Percentiles rank a stretch among this genome's conserved stretches.
phyloP scores from a whole-genome alignment of 2,329 filamentous ascomycete species.

The Clonostachys sp. region DNA sequence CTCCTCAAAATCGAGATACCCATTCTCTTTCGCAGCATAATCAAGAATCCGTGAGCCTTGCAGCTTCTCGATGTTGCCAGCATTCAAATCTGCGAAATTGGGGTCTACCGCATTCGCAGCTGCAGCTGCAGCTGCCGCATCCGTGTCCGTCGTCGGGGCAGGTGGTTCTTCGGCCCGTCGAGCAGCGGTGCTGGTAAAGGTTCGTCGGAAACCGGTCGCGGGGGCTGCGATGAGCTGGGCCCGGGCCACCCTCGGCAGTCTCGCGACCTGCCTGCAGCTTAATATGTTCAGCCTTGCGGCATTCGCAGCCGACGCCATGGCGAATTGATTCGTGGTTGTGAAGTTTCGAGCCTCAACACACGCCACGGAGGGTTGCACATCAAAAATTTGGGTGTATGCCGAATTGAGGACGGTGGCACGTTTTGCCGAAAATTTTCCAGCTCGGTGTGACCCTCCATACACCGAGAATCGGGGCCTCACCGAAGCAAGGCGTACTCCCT shows the following conservation, averaged over 20 bases:
- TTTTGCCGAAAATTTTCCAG: too few species aligned
- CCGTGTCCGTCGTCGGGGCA: too few species aligned
- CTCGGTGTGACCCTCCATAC: too few species aligned
- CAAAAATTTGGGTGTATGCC: constrained; percentile 1
- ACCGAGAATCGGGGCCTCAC: too few species aligned
- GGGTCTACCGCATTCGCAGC: background rate
- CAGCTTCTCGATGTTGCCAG: background rate
- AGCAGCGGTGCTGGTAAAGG: constrained; percentile 22
- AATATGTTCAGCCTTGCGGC: constrained; percentile 27
- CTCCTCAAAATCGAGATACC: constrained; percentile 22
- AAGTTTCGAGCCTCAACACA: too few species aligned
- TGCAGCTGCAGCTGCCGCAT: constrained; percentile 6
- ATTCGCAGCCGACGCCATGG: constrained; percentile 21
- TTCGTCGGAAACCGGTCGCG: constrained; percentile 10
- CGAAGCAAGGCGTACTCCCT: background rate
- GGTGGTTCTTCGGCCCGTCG: constrained; percentile 12
- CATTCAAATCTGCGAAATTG: too few species aligned
- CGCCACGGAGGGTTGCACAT: background rate
- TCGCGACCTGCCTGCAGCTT: constrained; percentile 21
- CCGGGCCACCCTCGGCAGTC: constrained; percentile 12
- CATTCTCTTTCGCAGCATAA: constrained; percentile 25
- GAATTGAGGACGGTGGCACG: too few species aligned
- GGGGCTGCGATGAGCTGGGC: constrained; percentile 14
- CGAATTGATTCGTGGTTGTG: background rate
- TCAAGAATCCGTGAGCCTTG: constrained; percentile 20